Percentiles rank a stretch among this genome's conserved stretches.
Evolutionary conservation across 345 rosid species (phyloP).

Genomic region (Noccaea bulbosa): DNA sequence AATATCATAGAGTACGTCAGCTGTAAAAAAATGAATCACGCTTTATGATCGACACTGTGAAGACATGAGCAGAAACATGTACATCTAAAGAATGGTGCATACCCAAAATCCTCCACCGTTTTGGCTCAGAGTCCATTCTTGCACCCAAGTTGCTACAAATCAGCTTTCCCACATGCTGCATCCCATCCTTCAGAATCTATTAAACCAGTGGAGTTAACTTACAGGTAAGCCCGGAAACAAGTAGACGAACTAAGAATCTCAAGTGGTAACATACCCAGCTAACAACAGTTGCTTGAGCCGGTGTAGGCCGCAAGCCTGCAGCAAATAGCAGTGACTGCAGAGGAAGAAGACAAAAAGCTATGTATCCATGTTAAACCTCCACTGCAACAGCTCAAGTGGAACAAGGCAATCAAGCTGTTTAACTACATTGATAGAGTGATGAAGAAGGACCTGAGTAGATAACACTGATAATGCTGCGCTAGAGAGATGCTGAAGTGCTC

Average conservation of each 20-base stretch:
- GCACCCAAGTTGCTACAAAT: conserved; percentile 95
- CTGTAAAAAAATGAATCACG: conserved; percentile 50
- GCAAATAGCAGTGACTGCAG: conserved; percentile 96
- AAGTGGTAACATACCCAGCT: conserved; percentile 75
- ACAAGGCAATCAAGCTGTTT: neutral
- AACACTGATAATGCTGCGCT: conserved; percentile 88
- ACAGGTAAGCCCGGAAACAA: neutral
- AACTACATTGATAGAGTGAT: conserved; percentile 4
- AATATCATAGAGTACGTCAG: conserved; percentile 90
- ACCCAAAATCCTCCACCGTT: conserved; percentile 92
- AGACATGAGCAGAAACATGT: conserved; percentile 60
- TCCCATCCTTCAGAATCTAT: conserved; percentile 92
- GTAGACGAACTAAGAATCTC: neutral
- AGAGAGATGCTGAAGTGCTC: conserved; percentile 83
- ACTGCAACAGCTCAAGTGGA: neutral
- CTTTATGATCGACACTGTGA: conserved; percentile 24
- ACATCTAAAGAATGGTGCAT: conserved; percentile 22
- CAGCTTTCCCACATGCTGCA: conserved; percentile 94
- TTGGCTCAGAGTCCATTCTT: conserved; percentile 98
- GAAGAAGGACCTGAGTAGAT: conserved; percentile 86
- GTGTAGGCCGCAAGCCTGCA: conserved; percentile 95
- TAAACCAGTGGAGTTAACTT: conserved; percentile 20
- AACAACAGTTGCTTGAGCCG: conserved; percentile 92
- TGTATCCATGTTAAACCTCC: conserved; percentile 22
- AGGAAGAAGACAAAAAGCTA: conserved; percentile 50